Evolutionary conservation across 768 basidiomycete species (phyloP).

Genomic region (Auricularia cornea): DNA sequence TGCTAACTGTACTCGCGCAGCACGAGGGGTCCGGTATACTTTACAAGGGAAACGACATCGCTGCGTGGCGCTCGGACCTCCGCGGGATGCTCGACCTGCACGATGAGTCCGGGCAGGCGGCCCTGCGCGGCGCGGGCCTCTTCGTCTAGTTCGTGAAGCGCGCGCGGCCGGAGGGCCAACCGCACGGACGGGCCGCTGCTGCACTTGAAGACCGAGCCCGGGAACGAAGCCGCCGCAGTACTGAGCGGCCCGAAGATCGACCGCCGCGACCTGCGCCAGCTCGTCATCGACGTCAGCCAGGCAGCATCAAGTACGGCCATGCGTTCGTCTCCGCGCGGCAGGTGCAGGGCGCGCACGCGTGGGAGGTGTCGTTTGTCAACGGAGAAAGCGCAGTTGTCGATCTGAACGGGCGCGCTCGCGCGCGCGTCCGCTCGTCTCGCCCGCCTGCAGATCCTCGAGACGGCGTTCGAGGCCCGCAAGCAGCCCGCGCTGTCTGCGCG

Average conservation of each 20-base stretch:
- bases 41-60: neutral
- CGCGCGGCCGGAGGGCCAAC: constrained; percentile 15
- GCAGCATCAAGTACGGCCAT: constrained; percentile 8
- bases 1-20: neutral
- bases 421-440: constrained; percentile 26
- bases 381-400: constrained; percentile 6
- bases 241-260: neutral
- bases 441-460: constrained; percentile 16
- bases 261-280: constrained; percentile 3
- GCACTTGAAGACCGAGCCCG: neutral
- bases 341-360: neutral
- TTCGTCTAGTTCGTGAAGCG: constrained; percentile 14
- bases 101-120: constrained; percentile 15
- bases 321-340: neutral
- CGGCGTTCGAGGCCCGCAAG: constrained; percentile 10
- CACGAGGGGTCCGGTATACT: neutral
- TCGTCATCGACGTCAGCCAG: constrained; percentile 10
- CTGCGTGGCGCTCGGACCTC: neutral
- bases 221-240: too few species aligned
- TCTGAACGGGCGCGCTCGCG: constrained; percentile 34
- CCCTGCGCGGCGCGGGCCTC: constrained; percentile 16
- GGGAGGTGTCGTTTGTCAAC: neutral
- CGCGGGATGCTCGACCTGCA: constrained; percentile 22
- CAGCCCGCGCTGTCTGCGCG: constrained; percentile 16
- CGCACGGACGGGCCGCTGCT: neutral